These are phyloP conservation scores for Russula vinacea DNA, from an alignment of 768 basidiomycete species.

Conservation along the genomic window DNA sequence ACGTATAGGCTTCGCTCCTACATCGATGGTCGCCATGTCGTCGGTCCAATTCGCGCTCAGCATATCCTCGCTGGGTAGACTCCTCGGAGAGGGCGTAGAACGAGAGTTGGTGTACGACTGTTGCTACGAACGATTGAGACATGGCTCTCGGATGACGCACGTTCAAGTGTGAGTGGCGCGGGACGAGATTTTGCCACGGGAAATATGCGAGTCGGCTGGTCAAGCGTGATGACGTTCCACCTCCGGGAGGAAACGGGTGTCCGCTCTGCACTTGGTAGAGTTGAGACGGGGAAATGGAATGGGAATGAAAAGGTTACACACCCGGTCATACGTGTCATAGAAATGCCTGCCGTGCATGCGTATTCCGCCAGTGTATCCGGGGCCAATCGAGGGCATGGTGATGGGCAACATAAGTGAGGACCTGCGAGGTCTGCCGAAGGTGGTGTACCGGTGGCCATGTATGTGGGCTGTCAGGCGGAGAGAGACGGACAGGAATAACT, in stretches of 20 bases:
- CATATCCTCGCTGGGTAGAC: constrained; percentile 9
- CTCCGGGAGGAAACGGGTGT: neutral
- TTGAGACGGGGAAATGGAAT: neutral
- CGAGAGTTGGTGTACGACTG: no score
- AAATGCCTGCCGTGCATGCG: constrained; percentile 73
- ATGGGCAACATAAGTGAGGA: no score
- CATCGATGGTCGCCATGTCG: no score
- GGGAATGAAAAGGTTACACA: constrained; percentile 37
- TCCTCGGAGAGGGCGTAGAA: neutral
- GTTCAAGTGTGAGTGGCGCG: neutral
- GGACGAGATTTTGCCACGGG: neutral
- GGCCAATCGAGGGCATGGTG: constrained; percentile 54
- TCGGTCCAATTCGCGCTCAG: neutral
- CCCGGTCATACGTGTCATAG: constrained; percentile 70
- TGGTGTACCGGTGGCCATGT: no score
- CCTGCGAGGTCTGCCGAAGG: constrained; percentile 38
- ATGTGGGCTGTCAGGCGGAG: no score
- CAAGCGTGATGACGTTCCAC: neutral
- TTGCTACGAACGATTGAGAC: no score
- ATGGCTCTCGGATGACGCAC: neutral
- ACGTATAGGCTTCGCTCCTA: neutral
- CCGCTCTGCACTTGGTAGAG: neutral
- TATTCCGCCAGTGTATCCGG: constrained; percentile 53
- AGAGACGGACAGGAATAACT: no score
- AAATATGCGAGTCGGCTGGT: neutral